phyloP scores from a whole-genome alignment of 2,329 filamentous ascomycete species.

The Colletotrichum shisoi region DNA sequence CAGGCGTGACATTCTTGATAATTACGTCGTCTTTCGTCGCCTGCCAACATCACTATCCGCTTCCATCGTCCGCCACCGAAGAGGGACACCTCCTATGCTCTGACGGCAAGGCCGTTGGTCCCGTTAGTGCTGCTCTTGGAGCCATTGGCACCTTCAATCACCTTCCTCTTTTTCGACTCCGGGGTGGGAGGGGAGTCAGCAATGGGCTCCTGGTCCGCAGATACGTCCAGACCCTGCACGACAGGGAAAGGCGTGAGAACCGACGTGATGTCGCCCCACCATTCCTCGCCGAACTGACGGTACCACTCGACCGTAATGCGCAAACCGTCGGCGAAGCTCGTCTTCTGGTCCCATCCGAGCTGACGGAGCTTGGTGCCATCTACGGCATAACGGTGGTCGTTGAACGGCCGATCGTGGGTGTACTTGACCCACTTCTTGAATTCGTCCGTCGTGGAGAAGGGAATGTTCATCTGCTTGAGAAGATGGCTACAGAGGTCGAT shows the following conservation, averaged over 20 bases:
- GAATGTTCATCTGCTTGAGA: conserved; percentile 68
- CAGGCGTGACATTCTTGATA: conserved; percentile 16
- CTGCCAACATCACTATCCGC: neutral
- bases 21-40: conserved; percentile 5
- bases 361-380: conserved; percentile 72
- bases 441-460: conserved; percentile 59
- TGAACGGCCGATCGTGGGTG: conserved; percentile 80
- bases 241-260: conserved; percentile 73
- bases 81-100: neutral
- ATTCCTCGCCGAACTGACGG: conserved; percentile 67
- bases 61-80: neutral
- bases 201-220: conserved; percentile 59
- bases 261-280: conserved; percentile 77
- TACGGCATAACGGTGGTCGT: conserved; percentile 76
- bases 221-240: conserved; percentile 63
- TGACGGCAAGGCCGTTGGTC: conserved; percentile 25
- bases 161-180: conserved; percentile 42
- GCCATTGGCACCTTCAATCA: conserved; percentile 32
- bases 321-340: conserved; percentile 69
- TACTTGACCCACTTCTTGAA: conserved; percentile 74
- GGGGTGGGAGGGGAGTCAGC: conserved; percentile 45
- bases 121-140: conserved; percentile 33
- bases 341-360: conserved; percentile 75
- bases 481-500: conserved; percentile 72
- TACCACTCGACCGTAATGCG: conserved; percentile 75